Percentiles rank a stretch among this genome's conserved stretches.
phyloP scores from a whole-genome alignment of 2,329 filamentous ascomycete species.

The Cladophialophora bantiana region DNA sequence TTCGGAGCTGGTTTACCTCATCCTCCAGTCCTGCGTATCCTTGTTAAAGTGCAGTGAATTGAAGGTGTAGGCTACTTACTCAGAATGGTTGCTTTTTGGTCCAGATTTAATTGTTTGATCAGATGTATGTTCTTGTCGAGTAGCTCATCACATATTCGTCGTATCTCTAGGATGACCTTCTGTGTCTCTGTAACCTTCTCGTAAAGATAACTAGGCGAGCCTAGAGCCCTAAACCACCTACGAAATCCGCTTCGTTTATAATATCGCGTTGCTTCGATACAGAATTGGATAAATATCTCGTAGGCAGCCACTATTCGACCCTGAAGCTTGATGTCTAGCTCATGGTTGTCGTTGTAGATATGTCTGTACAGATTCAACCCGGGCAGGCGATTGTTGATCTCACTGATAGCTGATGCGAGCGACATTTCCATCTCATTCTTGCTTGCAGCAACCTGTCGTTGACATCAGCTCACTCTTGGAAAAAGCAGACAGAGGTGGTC shows the following conservation, averaged over 20 bases:
- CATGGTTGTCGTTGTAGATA: slow-evolving; percentile 7
- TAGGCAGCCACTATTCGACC: background rate
- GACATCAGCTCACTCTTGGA: background rate
- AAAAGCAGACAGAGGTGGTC: background rate
- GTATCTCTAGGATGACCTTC: background rate
- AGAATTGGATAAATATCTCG: background rate
- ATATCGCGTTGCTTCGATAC: background rate
- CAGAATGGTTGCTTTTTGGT: background rate
- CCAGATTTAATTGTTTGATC: background rate
- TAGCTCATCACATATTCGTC: background rate
- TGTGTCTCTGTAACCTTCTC: background rate
- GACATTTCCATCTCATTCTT: background rate
- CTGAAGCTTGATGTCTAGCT: background rate
- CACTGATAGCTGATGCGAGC: background rate
- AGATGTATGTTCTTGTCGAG: background rate
- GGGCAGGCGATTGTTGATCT: slow-evolving; percentile 4
- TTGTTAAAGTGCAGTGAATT: background rate
- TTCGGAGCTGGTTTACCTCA: background rate
- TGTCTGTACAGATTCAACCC: slow-evolving; percentile 7
- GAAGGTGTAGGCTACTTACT: background rate
- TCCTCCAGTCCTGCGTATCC: background rate
- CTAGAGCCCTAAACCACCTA: background rate
- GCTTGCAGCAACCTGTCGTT: background rate
- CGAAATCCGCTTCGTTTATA: background rate
- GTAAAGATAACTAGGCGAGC: background rate